Percentiles rank a stretch among this genome's conserved stretches.
Evolutionary conservation across 2,329 filamentous ascomycete species (phyloP).

Genomic region (Pestalotiopsis sp.): DNA sequence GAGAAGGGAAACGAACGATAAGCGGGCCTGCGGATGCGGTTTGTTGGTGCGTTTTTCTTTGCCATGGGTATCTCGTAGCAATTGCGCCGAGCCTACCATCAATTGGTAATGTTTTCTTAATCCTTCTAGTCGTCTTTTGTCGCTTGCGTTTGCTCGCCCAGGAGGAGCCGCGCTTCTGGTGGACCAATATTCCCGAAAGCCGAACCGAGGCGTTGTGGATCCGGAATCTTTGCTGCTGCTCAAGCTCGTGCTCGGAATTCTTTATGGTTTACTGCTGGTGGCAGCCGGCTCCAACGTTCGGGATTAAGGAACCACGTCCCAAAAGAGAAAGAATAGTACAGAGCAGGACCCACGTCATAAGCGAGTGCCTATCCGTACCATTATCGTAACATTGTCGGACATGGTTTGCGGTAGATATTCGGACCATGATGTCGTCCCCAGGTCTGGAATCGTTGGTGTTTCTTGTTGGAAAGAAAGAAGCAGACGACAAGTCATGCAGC

Average conservation of each 20-base stretch:
- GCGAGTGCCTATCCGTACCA: not conserved
- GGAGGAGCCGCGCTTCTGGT: not conserved
- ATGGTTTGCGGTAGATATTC: not conserved
- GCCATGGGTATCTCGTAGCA: not conserved
- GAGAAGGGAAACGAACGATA: not conserved
- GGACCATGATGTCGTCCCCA: not conserved
- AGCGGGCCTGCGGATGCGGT: not conserved
- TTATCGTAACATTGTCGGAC: not conserved
- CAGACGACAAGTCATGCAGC: not conserved
- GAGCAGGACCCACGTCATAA: conserved; percentile 12
- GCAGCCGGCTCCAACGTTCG: not conserved
- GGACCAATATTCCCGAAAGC: conserved; percentile 6
- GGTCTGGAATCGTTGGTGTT: not conserved
- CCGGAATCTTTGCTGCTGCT: not conserved
- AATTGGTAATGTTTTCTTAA: not conserved
- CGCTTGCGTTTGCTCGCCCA: not conserved
- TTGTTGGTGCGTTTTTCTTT: not conserved
- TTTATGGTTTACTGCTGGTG: not conserved
- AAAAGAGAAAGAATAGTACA: not conserved
- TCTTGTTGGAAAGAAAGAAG: not conserved
- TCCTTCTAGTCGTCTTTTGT: not conserved
- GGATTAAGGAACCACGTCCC: not conserved
- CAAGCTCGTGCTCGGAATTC: not conserved
- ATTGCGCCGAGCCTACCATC: not conserved
- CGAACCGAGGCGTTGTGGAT: conserved; percentile 10